Evolutionary conservation across 1,284 basidiomycete species (phyloP).

Genomic region (Cryptococcus sp.): DNA sequence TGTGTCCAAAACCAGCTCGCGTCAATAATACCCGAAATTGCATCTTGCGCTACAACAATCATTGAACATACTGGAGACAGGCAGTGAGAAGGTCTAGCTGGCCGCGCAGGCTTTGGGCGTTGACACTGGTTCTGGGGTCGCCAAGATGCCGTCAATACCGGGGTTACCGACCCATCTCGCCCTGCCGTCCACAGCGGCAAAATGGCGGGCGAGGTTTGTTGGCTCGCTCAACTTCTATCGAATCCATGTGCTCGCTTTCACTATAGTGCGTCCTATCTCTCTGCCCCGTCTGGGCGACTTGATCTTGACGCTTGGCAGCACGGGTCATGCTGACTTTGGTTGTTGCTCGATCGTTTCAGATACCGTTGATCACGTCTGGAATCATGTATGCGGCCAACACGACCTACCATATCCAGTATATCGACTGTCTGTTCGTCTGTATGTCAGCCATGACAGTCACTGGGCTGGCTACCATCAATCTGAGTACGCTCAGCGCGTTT

Average conservation of each 20-base stretch:
- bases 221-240: conserved; percentile 52
- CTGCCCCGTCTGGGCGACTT: too few relatives aligned
- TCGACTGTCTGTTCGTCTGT: conserved; percentile 57
- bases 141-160: conserved; percentile 9
- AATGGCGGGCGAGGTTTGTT: conserved; percentile 20
- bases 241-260: conserved; percentile 55
- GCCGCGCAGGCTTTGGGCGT: too few relatives aligned
- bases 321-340: background rate
- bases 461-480: conserved; percentile 56
- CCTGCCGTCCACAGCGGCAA: conserved; percentile 20
- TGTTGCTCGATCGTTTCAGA: conserved; percentile 25
- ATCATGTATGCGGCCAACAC: conserved; percentile 55
- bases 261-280: conserved; percentile 44
- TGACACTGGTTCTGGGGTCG: too few relatives aligned
- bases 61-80: too few relatives aligned
- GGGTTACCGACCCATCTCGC: conserved; percentile 22
- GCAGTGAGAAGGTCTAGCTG: too few relatives aligned
- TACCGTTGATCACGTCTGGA: conserved; percentile 54
- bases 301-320: background rate
- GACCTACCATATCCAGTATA: conserved; percentile 52
- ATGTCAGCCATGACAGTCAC: conserved; percentile 58
- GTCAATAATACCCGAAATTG: background rate
- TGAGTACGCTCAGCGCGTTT: conserved; percentile 54
- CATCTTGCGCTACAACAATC: background rate
- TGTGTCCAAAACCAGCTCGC: too few relatives aligned